These are phyloP conservation scores for Diutina ranongensis DNA, from an alignment of 1,139 yeast species.

Conservation along the genomic window DNA sequence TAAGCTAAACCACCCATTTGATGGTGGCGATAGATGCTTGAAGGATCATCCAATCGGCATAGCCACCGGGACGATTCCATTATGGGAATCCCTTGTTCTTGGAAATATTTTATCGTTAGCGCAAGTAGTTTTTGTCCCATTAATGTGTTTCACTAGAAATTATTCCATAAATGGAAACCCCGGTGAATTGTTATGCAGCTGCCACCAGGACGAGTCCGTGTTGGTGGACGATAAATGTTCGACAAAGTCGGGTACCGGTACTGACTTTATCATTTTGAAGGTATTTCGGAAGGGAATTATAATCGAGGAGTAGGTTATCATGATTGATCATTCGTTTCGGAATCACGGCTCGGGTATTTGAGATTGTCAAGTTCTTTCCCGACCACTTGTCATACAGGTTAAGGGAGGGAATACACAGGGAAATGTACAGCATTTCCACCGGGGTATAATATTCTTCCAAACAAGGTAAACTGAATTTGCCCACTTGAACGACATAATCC, in stretches of 20 bases:
- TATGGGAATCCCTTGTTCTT: no score
- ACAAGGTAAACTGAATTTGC: constrained; percentile 15
- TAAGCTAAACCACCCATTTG: no score
- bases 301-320: constrained; percentile 14
- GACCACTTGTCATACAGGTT: constrained; percentile 32
- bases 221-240: constrained; percentile 2
- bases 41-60: no score
- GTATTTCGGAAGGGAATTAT: constrained; percentile 9
- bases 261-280: not conserved
- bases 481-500: constrained; percentile 8
- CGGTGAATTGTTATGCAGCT: not conserved
- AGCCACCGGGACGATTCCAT: no score
- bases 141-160: no score
- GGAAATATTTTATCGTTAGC: no score
- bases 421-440: constrained; percentile 26
- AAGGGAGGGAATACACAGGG: constrained; percentile 28
- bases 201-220: constrained; percentile 6
- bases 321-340: not conserved
- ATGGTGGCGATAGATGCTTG: no score
- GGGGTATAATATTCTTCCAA: constrained; percentile 18
- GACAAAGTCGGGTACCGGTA: not conserved
- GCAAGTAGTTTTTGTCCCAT: no score
- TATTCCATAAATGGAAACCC: no score
- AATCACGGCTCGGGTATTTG: constrained; percentile 14
- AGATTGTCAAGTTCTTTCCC: constrained; percentile 21